Conservation (phyloP, 345 rosid genomes). For the Salix suchowensis region DNA sequence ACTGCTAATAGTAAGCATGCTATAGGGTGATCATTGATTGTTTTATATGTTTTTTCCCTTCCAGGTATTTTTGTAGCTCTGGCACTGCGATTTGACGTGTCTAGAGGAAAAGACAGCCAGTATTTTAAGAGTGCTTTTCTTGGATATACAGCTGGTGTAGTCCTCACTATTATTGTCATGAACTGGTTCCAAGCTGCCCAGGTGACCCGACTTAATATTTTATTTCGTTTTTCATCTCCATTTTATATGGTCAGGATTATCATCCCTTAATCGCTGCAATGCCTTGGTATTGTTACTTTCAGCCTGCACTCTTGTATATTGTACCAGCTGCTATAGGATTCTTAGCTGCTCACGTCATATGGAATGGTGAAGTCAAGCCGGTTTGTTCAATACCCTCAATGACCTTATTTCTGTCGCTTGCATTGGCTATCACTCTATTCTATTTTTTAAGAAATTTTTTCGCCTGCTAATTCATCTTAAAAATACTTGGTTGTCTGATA, state of each 20-base stretch:
- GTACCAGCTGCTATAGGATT: conserved; percentile 91
- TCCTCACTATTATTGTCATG: conserved; percentile 90
- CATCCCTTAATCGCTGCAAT: not conserved
- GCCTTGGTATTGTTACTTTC: conserved; percentile 17
- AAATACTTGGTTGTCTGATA: not conserved
- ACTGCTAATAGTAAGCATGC: not conserved
- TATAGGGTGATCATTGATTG: not conserved
- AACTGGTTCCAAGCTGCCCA: conserved; percentile 99
- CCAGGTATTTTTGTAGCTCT: conserved; percentile 96
- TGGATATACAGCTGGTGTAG: conserved; percentile 69
- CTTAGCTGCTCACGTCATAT: conserved; percentile 82
- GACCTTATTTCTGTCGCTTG: not conserved
- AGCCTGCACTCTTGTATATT: conserved; percentile 97
- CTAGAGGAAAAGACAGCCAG: conserved; percentile 78
- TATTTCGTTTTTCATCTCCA: not conserved
- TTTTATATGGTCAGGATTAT: not conserved
- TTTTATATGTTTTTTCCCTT: not conserved
- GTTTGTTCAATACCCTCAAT: conserved; percentile 37
- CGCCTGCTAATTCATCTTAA: not conserved
- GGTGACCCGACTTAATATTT: conserved; percentile 32
- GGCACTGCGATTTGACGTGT: conserved; percentile 88
- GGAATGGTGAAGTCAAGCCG: conserved; percentile 93
- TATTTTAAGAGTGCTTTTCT: conserved; percentile 93
- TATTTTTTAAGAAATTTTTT: not conserved
- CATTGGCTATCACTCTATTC: not conserved